Conservation (phyloP, 179 eudicot genomes). For the Nepenthes alata region DNA sequence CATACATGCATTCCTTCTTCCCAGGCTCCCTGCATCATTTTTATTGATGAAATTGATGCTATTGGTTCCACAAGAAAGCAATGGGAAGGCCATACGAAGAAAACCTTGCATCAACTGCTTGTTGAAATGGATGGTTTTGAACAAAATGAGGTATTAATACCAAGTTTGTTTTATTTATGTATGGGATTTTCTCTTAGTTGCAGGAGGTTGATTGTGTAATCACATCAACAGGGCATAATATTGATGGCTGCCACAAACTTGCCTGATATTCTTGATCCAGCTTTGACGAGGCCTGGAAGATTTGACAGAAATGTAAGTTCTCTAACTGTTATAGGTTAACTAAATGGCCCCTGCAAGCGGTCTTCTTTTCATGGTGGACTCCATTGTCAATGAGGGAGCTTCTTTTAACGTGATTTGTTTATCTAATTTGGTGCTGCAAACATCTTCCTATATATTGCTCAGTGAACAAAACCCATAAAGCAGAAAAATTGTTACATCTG, state of each 20-base stretch:
- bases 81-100: constrained; percentile 99
- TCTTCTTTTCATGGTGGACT: too few species aligned
- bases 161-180: background rate
- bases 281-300: constrained; percentile 97
- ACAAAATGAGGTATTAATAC: constrained; percentile 67
- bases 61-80: constrained; percentile 93
- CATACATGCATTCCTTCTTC: constrained; percentile 5
- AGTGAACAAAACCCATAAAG: too few species aligned
- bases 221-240: constrained; percentile 61
- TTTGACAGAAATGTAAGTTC: constrained; percentile 96
- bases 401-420: too few species aligned
- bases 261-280: constrained; percentile 98
- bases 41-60: constrained; percentile 96
- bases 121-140: constrained; percentile 99
- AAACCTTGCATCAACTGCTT: constrained; percentile 89
- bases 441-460: too few species aligned
- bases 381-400: too few species aligned
- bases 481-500: too few species aligned
- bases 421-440: too few species aligned
- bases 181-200: background rate
- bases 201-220: background rate
- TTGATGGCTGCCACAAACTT: constrained; percentile 98
- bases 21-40: constrained; percentile 96
- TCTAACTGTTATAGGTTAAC: background rate
- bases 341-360: too few species aligned